Conservation (phyloP, 306 rosid genomes). For the Cucumis hystrix region DNA sequence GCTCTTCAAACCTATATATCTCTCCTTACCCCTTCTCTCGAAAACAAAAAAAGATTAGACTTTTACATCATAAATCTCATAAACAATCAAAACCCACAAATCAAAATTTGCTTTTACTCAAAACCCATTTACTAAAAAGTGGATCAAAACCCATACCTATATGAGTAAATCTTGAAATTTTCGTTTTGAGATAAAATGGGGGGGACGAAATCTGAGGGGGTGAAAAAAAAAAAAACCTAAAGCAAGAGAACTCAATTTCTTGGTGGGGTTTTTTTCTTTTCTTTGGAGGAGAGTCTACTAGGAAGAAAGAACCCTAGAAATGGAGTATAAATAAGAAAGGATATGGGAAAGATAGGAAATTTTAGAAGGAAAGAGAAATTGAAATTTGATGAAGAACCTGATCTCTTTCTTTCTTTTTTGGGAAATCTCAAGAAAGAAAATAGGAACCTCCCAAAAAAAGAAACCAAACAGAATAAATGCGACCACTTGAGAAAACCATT, state of each 20-base stretch:
- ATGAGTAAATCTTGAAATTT: no score
- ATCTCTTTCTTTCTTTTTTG: conserved; percentile 52
- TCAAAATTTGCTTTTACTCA: background rate
- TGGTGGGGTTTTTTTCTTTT: background rate
- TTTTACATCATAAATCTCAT: background rate
- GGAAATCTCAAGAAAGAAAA: conserved; percentile 27
- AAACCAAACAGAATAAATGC: conserved; percentile 32
- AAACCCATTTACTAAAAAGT: conserved; percentile 3
- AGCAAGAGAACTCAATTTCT: background rate
- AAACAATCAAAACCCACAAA: background rate
- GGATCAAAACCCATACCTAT: background rate
- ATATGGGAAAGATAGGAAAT: background rate
- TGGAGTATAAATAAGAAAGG: background rate
- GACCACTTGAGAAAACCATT: conserved; percentile 23
- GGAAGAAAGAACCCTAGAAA: conserved; percentile 11
- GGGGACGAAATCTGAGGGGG: no score
- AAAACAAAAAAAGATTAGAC: background rate
- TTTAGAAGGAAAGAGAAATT: conserved; percentile 1
- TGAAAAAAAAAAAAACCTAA: no score
- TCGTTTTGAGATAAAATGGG: no score
- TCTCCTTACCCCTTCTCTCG: background rate
- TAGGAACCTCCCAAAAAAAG: conserved; percentile 33
- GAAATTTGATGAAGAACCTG: conserved; percentile 14
- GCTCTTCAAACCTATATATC: background rate
- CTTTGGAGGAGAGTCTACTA: background rate